Evolutionary conservation across 169 alveolate genomes (phyloP).

Genomic region (Nephromyces sp.): DNA sequence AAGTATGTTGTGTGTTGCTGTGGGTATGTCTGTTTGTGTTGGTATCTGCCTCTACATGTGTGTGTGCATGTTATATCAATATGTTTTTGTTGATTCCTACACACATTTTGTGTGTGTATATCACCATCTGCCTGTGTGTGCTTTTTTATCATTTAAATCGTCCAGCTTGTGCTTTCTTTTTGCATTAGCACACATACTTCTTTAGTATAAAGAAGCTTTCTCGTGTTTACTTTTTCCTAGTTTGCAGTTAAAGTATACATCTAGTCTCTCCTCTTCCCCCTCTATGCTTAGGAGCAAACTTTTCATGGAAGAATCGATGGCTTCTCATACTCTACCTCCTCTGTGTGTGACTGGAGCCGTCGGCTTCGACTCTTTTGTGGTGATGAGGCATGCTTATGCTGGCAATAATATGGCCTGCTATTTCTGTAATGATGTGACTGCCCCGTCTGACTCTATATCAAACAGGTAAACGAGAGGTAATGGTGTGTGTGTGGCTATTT

Average conservation of each 20-base stretch:
- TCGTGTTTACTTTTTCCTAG: too few species aligned
- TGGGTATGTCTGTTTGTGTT: not conserved
- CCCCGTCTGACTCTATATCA: constrained; percentile 77
- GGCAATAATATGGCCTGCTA: constrained; percentile 74
- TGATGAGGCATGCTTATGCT: constrained; percentile 63
- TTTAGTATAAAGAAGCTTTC: too few species aligned
- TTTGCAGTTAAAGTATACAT: too few species aligned
- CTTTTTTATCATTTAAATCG: not conserved
- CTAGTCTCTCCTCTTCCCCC: too few species aligned
- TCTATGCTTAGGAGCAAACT: not conserved
- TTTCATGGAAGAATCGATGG: not conserved
- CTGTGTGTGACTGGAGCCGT: constrained; percentile 80
- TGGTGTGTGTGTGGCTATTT: not conserved
- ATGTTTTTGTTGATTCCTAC: not conserved
- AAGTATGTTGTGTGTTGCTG: constrained; percentile 21
- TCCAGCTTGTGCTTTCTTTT: too few species aligned
- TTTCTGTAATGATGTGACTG: constrained; percentile 83
- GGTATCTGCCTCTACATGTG: not conserved
- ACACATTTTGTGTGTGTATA: not conserved
- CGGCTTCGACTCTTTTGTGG: constrained; percentile 85
- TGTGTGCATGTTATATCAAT: not conserved
- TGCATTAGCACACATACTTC: too few species aligned
- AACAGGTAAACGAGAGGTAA: constrained; percentile 44
- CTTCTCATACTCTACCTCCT: constrained; percentile 18
- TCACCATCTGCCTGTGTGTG: not conserved